Conservation (phyloP, 2,329 filamentous ascomycete genomes). For the Phoma sp. region DNA sequence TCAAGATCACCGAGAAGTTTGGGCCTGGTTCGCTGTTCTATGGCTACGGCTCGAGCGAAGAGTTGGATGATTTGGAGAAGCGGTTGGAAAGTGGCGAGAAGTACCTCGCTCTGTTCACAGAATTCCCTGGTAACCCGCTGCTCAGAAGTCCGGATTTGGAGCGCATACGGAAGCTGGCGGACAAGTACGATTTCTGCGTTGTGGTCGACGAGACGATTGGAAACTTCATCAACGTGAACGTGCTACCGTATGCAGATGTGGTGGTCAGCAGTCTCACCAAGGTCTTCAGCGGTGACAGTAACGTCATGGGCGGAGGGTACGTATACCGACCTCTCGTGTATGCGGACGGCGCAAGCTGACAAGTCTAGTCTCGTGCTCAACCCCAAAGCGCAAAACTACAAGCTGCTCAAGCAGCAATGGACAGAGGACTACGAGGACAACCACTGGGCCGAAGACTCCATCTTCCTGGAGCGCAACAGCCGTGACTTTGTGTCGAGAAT, state of each 20-base stretch:
- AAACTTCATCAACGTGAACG: conserved; percentile 94
- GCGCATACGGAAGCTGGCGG: conserved; percentile 80
- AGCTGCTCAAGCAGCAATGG: conserved; percentile 70
- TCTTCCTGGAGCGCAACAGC: conserved; percentile 96
- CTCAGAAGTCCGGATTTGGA: conserved; percentile 82
- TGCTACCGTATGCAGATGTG: conserved; percentile 86
- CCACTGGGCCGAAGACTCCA: conserved; percentile 91
- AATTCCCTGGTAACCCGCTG: conserved; percentile 93
- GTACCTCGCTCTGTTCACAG: conserved; percentile 86
- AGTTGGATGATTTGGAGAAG: conserved; percentile 82
- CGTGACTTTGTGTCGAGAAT: conserved; percentile 87
- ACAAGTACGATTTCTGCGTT: conserved; percentile 85
- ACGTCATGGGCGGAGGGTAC: conserved; percentile 87
- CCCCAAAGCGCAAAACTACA: conserved; percentile 73
- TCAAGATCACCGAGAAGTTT: conserved; percentile 95
- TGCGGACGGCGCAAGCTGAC: too few relatives aligned
- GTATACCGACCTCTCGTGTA: too few relatives aligned
- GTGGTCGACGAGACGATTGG: conserved; percentile 96
- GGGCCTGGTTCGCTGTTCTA: conserved; percentile 90
- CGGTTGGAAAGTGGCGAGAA: conserved; percentile 74
- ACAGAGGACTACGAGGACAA: conserved; percentile 78
- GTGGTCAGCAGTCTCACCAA: conserved; percentile 96
- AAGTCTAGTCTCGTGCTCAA: conserved; percentile 62
- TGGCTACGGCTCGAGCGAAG: conserved; percentile 75
- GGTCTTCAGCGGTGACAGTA: conserved; percentile 95